Base-by-base conservation (phyloP, 257 asterid species). In the Voacanga thouarsii region DNA sequence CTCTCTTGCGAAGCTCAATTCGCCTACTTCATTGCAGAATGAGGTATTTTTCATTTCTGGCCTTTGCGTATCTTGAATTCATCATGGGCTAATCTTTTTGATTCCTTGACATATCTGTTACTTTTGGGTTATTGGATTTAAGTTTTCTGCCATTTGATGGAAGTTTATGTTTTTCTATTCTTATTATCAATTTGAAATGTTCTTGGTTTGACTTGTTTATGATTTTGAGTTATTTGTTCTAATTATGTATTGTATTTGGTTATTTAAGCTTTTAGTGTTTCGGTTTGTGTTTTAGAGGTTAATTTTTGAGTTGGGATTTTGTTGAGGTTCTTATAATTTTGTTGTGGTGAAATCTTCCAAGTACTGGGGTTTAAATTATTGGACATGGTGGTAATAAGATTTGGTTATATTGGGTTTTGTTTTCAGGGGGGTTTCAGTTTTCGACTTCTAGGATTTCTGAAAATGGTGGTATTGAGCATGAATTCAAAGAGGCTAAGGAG, bases 401-500 rank as follows among this genome's bases (percentile, higher is more conserved):
- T 70, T 23, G 14, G 26, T 57, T 59, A 11, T 23, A 12, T 12
- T 28, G 15, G 18, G 24, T 37, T 24, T 21, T 47, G 37, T 49
- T 71, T 63, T 50, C 69, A 63, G 64, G 64, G 47, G 37, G 19
- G 10, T 53, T 68, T 23, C 44, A 3, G 41, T 61, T 49, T 57
- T 2, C 56, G 69, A 64, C 7, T n/a, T 16, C 44, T 69, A 12
- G 71, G 70, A 30, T 56, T 45, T 75, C 21, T 55, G 26, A 78
- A n/a, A 15, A 81, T 81, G 84, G 71, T 63, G 45, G 39, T 81
- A 26, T 19, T 72, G 60, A 78, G 64, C 77, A 73, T 72, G 82
- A 77, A 74, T 49, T 73, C 72, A 9, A 82, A 74, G 80, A 73
- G 85, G 85, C 57, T 44, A 65, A 73, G 85, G 77, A 82, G 65